Base-by-base conservation (phyloP, 1,284 basidiomycete species). In the Cryptococcus deneoformans region DNA sequence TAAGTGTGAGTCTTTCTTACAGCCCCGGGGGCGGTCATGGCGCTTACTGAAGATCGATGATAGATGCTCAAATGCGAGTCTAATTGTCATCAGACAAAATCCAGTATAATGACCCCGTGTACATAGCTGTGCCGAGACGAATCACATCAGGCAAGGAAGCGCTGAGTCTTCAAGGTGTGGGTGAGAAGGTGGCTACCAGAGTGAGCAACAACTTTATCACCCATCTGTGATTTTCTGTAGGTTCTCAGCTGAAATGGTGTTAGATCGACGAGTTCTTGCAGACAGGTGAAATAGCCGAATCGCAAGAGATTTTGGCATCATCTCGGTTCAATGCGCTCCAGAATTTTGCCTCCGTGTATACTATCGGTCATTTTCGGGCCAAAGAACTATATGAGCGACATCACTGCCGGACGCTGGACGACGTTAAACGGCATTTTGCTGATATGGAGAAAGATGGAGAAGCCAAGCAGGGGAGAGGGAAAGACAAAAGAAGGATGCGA, bases 211-310 rank as follows among this genome's bases (percentile, higher is more conserved):
- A 29, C 9, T 46, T 54, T 38, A 45, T 3, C 34, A 20, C 9
- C 10, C 16, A 2, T 14, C 9, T 14, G 16, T n/a, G 40, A 29
- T 29, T 29, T 29, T 29, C 29, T 5, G 5, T 29, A 29, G 29
- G 5, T 29, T 29, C 29, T 29, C 29, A 29, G 29, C 29, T 29
- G 29, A 35, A 34, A 24, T 29, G 38, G 38, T 16, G 2, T 39
- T 54, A 77, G 76, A 76, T 78, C 34, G 73, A 77, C 60, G 77
- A 78, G 57, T 78, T 64, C 54, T 66, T 78, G 12, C 16, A 51
- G 7, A 76, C 68, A 0, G 75, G 77, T 6, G 35, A 24, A 0
- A 66, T 78, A 8, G 64, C 56, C 35, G 77, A 77, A 58, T 64
- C 70, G 2, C 60, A 66, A 20, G 53, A 55, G 6, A 77, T 78